A percentile compares a stretch with the other conserved stretches of the same genome.
phyloP scores from a whole-genome alignment of 2,329 filamentous ascomycete species.

The Thelonectria olida region DNA sequence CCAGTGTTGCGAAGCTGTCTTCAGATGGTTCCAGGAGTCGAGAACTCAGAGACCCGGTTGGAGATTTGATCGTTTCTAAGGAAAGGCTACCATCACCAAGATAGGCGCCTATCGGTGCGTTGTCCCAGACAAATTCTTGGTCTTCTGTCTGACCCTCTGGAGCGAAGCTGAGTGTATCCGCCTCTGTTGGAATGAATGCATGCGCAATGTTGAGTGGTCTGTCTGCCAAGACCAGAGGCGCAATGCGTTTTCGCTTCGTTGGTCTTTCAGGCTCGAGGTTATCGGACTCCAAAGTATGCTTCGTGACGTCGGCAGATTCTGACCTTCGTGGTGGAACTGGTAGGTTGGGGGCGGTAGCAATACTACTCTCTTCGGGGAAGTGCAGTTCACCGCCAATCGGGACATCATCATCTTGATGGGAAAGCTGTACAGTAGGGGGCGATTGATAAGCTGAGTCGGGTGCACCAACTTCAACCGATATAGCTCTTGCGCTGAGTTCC shows the following conservation, averaged over 20 bases:
- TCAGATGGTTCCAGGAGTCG: conserved; percentile 30
- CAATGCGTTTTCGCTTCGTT: conserved; percentile 41
- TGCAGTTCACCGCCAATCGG: neutral
- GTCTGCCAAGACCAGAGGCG: conserved; percentile 36
- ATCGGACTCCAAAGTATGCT: conserved; percentile 9
- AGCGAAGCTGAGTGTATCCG: conserved; percentile 24
- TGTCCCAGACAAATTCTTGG: conserved; percentile 34
- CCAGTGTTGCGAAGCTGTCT: conserved; percentile 39
- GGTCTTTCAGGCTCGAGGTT: conserved; percentile 19
- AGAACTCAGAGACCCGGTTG: conserved; percentile 32
- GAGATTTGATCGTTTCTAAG: conserved; percentile 33
- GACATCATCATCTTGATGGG: neutral
- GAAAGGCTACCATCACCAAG: conserved; percentile 47
- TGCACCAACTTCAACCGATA: neutral
- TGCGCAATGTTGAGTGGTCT: conserved; percentile 24
- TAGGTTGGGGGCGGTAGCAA: neutral
- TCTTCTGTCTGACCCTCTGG: neutral
- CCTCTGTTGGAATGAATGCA: conserved; percentile 39
- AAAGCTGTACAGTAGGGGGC: neutral
- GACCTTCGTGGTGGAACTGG: neutral
- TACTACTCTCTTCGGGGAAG: neutral
- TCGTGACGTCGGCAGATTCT: neutral
- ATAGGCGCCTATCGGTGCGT: conserved; percentile 42
- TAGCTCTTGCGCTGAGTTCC: neutral
- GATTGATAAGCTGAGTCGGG: neutral